These are phyloP conservation scores for Chrysoporthe deuterocubensis DNA, from an alignment of 2,329 filamentous ascomycete species.

Conservation along the genomic window DNA sequence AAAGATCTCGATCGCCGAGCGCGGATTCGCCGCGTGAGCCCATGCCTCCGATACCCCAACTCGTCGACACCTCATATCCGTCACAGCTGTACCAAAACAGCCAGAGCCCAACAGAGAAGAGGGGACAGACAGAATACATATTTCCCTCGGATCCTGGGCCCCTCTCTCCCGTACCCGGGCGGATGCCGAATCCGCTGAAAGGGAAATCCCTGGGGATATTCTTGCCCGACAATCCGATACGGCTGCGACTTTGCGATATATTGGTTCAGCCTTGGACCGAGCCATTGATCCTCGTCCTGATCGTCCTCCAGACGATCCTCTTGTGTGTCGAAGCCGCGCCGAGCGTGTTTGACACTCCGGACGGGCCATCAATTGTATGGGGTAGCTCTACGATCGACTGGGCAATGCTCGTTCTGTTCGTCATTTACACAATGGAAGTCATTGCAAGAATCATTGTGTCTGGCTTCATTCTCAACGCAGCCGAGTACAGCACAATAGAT, in stretches of 20 bases:
- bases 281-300: slow-evolving; percentile 82
- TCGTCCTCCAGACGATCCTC: slow-evolving; percentile 86
- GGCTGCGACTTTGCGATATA: slow-evolving; percentile 77
- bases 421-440: slow-evolving; percentile 87
- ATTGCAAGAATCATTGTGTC: slow-evolving; percentile 87
- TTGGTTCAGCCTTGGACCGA: slow-evolving; percentile 87
- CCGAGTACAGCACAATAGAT: slow-evolving; percentile 90
- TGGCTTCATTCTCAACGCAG: slow-evolving; percentile 86
- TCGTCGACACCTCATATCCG: slow-evolving; percentile 55
- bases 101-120: slow-evolving; percentile 52
- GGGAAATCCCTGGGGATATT: slow-evolving; percentile 89
- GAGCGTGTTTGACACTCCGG: slow-evolving; percentile 67
- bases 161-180: slow-evolving; percentile 37
- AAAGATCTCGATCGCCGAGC: slow-evolving; percentile 61
- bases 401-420: slow-evolving; percentile 80
- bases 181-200: slow-evolving; percentile 74
- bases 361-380: slow-evolving; percentile 67
- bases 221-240: slow-evolving; percentile 73
- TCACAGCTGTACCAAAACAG: slow-evolving; percentile 46
- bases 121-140: slow-evolving; percentile 38
- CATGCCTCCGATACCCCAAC: slow-evolving; percentile 47
- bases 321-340: slow-evolving; percentile 80
- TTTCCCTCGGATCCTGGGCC: slow-evolving; percentile 39
- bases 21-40: slow-evolving; percentile 56
- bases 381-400: slow-evolving; percentile 74